Evolutionary conservation across 805 yeast genomes (phyloP), one percentile per base, ranked within the genome.

Genomic region (Candida sakaeoensis): DNA sequence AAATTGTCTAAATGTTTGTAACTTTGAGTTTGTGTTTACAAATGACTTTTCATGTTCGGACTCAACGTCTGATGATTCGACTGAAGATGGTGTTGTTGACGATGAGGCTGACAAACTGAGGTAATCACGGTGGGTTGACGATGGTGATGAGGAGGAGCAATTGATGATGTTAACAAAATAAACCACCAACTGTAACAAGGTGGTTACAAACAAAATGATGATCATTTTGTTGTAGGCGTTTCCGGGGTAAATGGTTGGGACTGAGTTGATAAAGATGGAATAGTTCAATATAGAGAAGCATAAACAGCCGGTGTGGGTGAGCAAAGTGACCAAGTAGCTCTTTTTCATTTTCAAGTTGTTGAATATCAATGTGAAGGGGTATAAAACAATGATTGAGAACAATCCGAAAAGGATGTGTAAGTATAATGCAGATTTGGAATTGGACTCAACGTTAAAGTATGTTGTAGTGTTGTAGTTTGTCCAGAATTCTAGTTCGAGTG

Each of bases 401-500:
- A 68, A 37, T 10, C 76, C 55, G 3, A 77, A 57, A 2, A 57
- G 49, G 8, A 79, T 61, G 53, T 89, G 96, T 29, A 68, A 50
- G 46, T 68, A 68, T 21, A 89, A 62, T 1, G 80, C 72, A 10
- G 68, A 43, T 41, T 77, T 73, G 47, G 72, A 71, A 3, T 78
- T 71, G 2, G 73, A 50, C 0, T 70, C 72, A 9, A 75, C 54
- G 6, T 76, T 79, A 62, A 86, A 79, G 57, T 73, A 89, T 3
- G 87, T 80, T 1, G 91, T 82, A 10, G 95, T 79, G 53, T 85
- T 79, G 61, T 89, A 90, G 18, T 61, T 56, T 36, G 79, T 80
- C 97, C 97, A 90, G 60, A 74, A 90, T 19, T 71, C 56, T 40
- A 79, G 65, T 58, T 89, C 96, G 33, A 79, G 84, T 0, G 90